Base-by-base conservation (phyloP, 495 filamentous ascomycete genomes). In the Parathielavia hyrcaniae region DNA sequence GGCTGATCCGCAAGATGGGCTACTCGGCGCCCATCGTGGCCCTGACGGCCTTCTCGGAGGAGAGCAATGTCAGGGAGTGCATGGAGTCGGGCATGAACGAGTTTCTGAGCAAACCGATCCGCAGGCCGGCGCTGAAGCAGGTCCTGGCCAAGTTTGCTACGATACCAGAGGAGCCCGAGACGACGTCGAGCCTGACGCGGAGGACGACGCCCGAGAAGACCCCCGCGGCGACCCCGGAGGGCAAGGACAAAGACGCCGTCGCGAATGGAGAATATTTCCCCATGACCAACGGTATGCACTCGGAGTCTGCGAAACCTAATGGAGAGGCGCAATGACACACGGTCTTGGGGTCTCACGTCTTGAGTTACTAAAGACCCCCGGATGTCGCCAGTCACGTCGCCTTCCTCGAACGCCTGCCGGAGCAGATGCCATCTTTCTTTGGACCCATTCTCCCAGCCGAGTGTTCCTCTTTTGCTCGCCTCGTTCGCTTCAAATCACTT, bases 21-120 rank as follows among this genome's bases (percentile, higher is more conserved):
- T 97, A 91, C 67, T 84, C 81, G 20, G 87, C 87, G 6, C 91
- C 91, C 8, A 97, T 97, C 61, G 90, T 97, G 12, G 91, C 91
- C 4, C 72, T 97, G 43, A 93, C 89, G 26, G 91, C 91, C 0
- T 96, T 95, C 69, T 81, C 89, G 13, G 91, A 96, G 65, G 90
- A 93, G 64, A 86, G 82, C 70, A 96, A 96, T 64, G 84, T 93
- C 57, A 88, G 86, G 67, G 86, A 91, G 59, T 93, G 87, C 64
- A 85, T 88, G 75, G 83, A 87, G 53, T 85, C 80, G 1, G 85
- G 85, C 14, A 88, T 88, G 85, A 80, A 88, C 58, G 83, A 83
- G 71, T 88, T 88, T 61, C 72, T 80, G 16, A 78, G 75, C 54
- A 97, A 97, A 75, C 91, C 91, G 1, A 95, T 97, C 57, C 78